Percentiles rank a stretch among this genome's conserved stretches.
Conservation (phyloP, 2,329 filamentous ascomycete species). For the Fusarium udum region DNA sequence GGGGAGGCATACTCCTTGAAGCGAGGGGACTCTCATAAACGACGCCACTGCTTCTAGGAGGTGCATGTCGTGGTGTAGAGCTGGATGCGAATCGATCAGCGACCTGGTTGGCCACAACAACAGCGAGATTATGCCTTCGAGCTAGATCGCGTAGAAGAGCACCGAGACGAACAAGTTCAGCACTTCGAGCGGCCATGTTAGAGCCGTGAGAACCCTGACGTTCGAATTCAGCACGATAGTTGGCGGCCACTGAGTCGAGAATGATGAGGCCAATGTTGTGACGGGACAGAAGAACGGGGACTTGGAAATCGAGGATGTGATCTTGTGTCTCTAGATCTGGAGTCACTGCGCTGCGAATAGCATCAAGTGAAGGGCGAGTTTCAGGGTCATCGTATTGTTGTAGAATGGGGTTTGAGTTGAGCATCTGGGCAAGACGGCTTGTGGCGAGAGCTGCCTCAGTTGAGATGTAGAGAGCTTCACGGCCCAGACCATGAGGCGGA, state of each 20-base stretch:
- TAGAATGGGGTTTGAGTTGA: conserved; percentile 72
- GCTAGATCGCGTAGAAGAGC: conserved; percentile 80
- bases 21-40: conserved; percentile 62
- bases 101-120: conserved; percentile 96
- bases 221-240: conserved; percentile 92
- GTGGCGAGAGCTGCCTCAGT: conserved; percentile 90
- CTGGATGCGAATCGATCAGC: conserved; percentile 77
- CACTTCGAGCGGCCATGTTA: conserved; percentile 78
- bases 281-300: conserved; percentile 82
- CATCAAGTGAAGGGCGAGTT: conserved; percentile 71
- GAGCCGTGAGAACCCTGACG: conserved; percentile 57
- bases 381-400: conserved; percentile 39
- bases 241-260: conserved; percentile 92
- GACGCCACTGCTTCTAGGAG: conserved; percentile 37
- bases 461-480: conserved; percentile 89
- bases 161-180: conserved; percentile 81
- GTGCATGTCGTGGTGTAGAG: conserved; percentile 31
- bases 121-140: conserved; percentile 75
- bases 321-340: conserved; percentile 95
- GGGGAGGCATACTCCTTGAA: conserved; percentile 52
- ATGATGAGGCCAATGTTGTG: conserved; percentile 84
- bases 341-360: conserved; percentile 82
- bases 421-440: conserved; percentile 80
- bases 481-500: conserved; percentile 73
- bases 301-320: conserved; percentile 91